A percentile compares a stretch with the other conserved stretches of the same genome.
Evolutionary conservation across 108 stramenopile genomes (phyloP).

Genomic region (Bacterosira constricta): DNA sequence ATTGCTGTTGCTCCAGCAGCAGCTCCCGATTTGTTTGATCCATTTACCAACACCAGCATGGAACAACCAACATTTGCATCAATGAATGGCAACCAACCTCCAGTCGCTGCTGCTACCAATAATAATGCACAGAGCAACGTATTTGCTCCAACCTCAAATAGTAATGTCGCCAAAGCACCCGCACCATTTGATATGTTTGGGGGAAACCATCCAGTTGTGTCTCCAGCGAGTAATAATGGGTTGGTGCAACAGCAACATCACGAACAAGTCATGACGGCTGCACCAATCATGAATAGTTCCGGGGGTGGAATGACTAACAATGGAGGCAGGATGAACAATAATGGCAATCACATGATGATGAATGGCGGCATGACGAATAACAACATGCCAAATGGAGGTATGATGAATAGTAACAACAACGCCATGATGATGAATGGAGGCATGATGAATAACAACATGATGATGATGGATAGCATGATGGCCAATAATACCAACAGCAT

Average conservation of each 20-base stretch:
- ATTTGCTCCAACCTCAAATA: too few relatives aligned
- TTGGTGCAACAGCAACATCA: conserved; percentile 35
- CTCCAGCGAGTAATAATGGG: conserved; percentile 5
- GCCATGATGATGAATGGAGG: conserved; percentile 45
- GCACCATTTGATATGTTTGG: conserved; percentile 45
- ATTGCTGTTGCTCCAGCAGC: conserved; percentile 4
- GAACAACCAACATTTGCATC: background rate
- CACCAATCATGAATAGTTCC: too few relatives aligned
- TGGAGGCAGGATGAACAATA: conserved; percentile 29
- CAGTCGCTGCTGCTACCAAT: conserved; percentile 7
- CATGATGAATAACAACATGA: conserved; percentile 22
- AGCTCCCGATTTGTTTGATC: conserved; percentile 35
- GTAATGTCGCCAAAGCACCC: background rate
- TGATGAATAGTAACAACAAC: conserved; percentile 4
- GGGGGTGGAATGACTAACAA: conserved; percentile 14
- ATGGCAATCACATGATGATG: conserved; percentile 43
- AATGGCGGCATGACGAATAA: conserved; percentile 1
- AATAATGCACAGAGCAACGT: background rate
- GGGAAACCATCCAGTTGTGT: conserved; percentile 2
- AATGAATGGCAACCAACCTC: conserved; percentile 6
- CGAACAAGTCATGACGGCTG: conserved; percentile 12
- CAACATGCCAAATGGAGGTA: too few relatives aligned
- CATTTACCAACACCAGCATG: conserved; percentile 19
- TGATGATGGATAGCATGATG: background rate
- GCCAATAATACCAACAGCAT: background rate